Evolutionary conservation across 2,329 filamentous ascomycete species (phyloP), one percentile per base, ranked within the genome.

Genomic region (Tolypocladium album): DNA sequence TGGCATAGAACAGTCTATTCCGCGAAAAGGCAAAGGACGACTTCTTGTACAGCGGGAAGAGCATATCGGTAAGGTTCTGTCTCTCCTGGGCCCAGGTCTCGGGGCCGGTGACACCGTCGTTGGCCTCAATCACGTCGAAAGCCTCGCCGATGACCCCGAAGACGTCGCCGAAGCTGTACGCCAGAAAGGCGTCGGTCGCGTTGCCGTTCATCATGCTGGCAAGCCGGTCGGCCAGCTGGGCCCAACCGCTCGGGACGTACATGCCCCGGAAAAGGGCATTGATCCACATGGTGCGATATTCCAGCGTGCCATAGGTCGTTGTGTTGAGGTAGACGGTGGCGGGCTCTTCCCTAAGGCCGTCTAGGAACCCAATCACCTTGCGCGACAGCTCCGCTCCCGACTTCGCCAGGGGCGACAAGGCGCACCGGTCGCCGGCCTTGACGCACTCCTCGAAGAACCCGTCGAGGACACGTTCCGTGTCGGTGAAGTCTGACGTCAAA

Each of bases 401-500:
- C 2, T 68, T 63, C 12, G 71, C 72, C 13, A 77, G 61, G 0
- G 69, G 67, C 0, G 74, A 72, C 36, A 82, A 64, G 1, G 75
- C 67, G 61, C 79, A 82, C n/a, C 69, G 71, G 6, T 74, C 63
- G 3, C 79, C 79, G 1, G 80, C 81, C 55, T 70, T 71, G 58
- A 70, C 60, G 59, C 73, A 75, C 58, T 75, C 70, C 4, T 71
- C 69, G 12, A 73, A 64, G 22, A 74, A 72, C 0, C 71, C 73
- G 11, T 67, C 61, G 13, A 75, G 59, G 2, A 70, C 66, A 4
- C 67, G 64, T 36, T 71, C 64, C 0, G 71, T 69, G 56, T 74
- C 70, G 5, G 59, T 57, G 3, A 71, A 68, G 17, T 70, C 67
- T 15, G 68, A 68, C 9, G 61, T 43, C 8, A 66, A 62, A 20